Evolutionary conservation across 1,284 basidiomycete genomes (phyloP).

Genomic region (Phaffia rhodozyma): DNA sequence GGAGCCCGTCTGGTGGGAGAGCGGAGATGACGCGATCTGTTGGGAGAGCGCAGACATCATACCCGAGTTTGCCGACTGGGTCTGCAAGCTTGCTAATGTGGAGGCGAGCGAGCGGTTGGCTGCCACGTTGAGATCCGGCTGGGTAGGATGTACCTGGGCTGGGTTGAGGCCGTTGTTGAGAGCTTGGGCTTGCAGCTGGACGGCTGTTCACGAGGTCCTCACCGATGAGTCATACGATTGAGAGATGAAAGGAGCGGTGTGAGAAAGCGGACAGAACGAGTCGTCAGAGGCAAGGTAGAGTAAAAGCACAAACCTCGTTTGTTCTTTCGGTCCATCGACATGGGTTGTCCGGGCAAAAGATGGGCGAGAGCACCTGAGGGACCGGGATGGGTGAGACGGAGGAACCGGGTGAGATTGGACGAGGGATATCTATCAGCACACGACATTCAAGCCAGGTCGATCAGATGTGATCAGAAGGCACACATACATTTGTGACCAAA

Average conservation of each 20-base stretch:
- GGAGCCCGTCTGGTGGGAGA: no score
- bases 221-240: background rate
- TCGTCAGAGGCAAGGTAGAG: background rate
- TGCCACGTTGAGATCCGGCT: background rate
- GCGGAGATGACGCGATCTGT: background rate
- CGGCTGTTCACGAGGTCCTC: background rate
- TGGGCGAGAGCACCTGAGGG: constrained; percentile 62
- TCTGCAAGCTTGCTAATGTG: no score
- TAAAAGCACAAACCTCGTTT: constrained; percentile 45
- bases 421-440: background rate
- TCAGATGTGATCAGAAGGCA: background rate
- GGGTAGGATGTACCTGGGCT: background rate
- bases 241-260: background rate
- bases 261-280: background rate
- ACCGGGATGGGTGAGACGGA: background rate
- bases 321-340: constrained; percentile 96
- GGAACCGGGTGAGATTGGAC: background rate
- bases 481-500: constrained; percentile 82
- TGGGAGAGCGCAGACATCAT: background rate
- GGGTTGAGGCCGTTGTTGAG: background rate
- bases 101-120: no score
- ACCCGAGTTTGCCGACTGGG: no score
- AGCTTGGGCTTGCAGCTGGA: background rate
- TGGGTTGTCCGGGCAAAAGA: constrained; percentile 78
- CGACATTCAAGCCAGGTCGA: no score